phyloP scores from a whole-genome alignment of 768 basidiomycete species.

The Sistotremastrum niveocremeum region DNA sequence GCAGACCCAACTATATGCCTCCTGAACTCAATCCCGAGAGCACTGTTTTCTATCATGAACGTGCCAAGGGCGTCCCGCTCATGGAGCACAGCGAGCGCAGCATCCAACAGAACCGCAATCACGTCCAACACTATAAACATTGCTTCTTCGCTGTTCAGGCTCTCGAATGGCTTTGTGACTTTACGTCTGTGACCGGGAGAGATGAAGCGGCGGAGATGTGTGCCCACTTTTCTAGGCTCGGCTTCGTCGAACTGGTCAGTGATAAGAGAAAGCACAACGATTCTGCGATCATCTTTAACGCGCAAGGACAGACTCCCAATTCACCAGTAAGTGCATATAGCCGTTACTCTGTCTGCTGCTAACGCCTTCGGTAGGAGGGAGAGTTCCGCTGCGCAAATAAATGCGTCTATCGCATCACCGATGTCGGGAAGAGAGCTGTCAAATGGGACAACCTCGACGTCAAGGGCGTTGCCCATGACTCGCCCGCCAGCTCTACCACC shows the following conservation, averaged over 20 bases:
- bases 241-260: slow-evolving; percentile 77
- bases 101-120: slow-evolving; percentile 30
- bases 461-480: slow-evolving; percentile 30
- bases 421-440: slow-evolving; percentile 76
- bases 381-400: slow-evolving; percentile 96
- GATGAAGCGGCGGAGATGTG: slow-evolving; percentile 98
- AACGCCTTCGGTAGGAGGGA: slow-evolving; percentile 57
- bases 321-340: slow-evolving; percentile 57
- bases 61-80: slow-evolving; percentile 59
- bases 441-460: slow-evolving; percentile 52
- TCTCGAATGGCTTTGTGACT: slow-evolving; percentile 95
- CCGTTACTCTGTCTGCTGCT: slow-evolving; percentile 3
- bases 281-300: slow-evolving; percentile 86
- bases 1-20: slow-evolving; percentile 64
- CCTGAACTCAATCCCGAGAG: slow-evolving; percentile 34
- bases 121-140: slow-evolving; percentile 38
- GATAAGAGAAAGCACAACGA: slow-evolving; percentile 87
- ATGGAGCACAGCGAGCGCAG: slow-evolving; percentile 60
- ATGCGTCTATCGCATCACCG: slow-evolving; percentile 88
- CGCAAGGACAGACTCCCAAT: slow-evolving; percentile 67
- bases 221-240: slow-evolving; percentile 94
- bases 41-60: slow-evolving; percentile 65
- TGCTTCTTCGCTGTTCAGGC: slow-evolving; percentile 82
- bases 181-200: slow-evolving; percentile 86
- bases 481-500: slow-evolving; percentile 52